Base-by-base conservation (phyloP, 805 yeast species). In the Dipodascus geniculatus region DNA sequence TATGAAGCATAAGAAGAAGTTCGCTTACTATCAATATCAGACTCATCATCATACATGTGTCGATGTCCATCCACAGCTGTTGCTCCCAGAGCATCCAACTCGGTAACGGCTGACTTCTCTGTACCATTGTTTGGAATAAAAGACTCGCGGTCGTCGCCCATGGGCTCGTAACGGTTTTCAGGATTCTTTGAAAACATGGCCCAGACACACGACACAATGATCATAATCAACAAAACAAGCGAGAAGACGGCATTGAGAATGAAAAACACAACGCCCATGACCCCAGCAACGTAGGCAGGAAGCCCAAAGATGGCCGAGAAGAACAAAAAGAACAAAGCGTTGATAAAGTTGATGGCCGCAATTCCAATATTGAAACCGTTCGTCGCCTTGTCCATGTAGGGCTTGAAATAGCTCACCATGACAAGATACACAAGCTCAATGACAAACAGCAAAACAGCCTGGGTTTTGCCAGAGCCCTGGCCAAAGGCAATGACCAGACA, bases 111-210 rank as follows among this genome's bases (percentile, higher is more conserved):
- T 58, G 57, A 56, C 52, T 66, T 59, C 38, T 58, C 57, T n/a
- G 8, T 11, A 42, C 55, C 51, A 56, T 61, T 58, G 23, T 57
- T 68, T 55, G 58, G 65, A 65, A 93, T 86, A 68, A 93, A 93
- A n/a, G 96, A 86, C 52, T 86, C 93, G 66, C 99, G 80, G 66
- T 93, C 99, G 68, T 93, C 99, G 61, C 85, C 85, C 85, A 91
- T 85, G 57, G 96, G 98, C 72, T 88, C 90, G 72, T 93, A 93
- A 61, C 96, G 79, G 8, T 91, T 81, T 69, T 93, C 99, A 53
- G 99, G 98, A 68, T 93, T 89, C 74, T 85, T 88, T 68, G 85
- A 83, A 31, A 90, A 60, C 62, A 93, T 69, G 0, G 96, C 96
- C 69, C 88, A 73, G 3, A 82, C 74, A 72, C 98, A 90, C 1